Base-by-base conservation (phyloP, 495 filamentous ascomycete species). In the Podospora sp. region DNA sequence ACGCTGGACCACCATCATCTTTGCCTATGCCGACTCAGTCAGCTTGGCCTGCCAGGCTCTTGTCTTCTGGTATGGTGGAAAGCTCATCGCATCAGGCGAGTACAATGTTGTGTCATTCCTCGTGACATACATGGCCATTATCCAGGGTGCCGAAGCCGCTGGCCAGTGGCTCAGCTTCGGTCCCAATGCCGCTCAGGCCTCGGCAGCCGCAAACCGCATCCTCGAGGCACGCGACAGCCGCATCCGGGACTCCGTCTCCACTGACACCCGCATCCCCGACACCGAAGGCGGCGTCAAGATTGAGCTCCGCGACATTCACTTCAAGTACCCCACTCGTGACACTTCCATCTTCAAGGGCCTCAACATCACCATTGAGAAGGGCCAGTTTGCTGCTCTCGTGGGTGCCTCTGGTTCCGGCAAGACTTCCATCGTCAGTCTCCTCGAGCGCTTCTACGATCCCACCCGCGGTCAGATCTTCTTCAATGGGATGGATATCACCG, bases 371-470 rank as follows among this genome's bases (percentile, higher is more conserved):
- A 90, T 93, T 57, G 77, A 85, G 50, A 84, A 86, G 51, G 90
- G 90, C 0, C 83, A 89, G 66, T 90, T 86, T 65, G 86, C 84
- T 2, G 91, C 89, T 0, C 79, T 94, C 18, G 90, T 92, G 7
- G 91, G 91, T 2, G 79, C 89, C 0, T 88, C 84, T 0, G 91
- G 91, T 21, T 90, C 87, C 29, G 91, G 91, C 14, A 94, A 94
- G 70, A 89, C 85, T 1, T 91, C 87, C 18, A 80, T 90, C 24
- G 82, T 92, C 20, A 84, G 84, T 3, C 77, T 92, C 0, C 75
- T 92, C 0, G 88, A 90, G 75, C 73, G 80, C 6, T 90, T 91
- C 73, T 92, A 91, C 72, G 80, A 86, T 25, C 75, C 83, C 0
- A 75, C 73, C 6, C 75, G 76, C 22, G 89, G 89, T 24, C 70